These are phyloP conservation scores for Alternaria sp. DNA, from an alignment of 2,329 filamentous ascomycete species.

Conservation along the genomic window DNA sequence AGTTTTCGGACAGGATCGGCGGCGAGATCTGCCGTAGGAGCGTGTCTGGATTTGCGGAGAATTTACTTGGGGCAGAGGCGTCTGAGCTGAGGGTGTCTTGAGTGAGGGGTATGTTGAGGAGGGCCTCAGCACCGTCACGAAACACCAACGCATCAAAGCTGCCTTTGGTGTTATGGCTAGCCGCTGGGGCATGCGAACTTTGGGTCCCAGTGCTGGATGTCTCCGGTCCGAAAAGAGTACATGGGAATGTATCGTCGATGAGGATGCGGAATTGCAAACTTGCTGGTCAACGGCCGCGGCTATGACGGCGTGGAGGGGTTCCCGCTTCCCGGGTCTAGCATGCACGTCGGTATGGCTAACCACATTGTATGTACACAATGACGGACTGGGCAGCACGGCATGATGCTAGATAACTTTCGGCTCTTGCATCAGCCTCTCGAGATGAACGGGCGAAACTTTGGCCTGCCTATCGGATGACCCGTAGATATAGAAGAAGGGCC, in stretches of 20 bases:
- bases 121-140: slow-evolving; percentile 1
- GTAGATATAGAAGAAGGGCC: background rate
- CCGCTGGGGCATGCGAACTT: background rate
- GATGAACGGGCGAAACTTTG: slow-evolving; percentile 1
- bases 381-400: slow-evolving; percentile 47
- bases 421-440: slow-evolving; percentile 20
- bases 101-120: slow-evolving; percentile 22
- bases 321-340: slow-evolving; percentile 30
- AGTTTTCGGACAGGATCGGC: slow-evolving; percentile 30
- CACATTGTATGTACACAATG: slow-evolving; percentile 17
- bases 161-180: background rate
- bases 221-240: slow-evolving; percentile 3
- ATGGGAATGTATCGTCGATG: slow-evolving; percentile 8
- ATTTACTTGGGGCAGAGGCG: slow-evolving; percentile 13
- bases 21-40: slow-evolving; percentile 29
- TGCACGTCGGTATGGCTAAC: slow-evolving; percentile 26
- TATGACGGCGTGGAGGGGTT: slow-evolving; percentile 30
- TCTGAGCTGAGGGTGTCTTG: slow-evolving; percentile 24
- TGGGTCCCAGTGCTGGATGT: background rate
- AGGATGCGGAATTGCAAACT: slow-evolving; percentile 7
- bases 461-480: background rate
- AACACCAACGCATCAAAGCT: background rate
- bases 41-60: slow-evolving; percentile 36
- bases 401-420: slow-evolving; percentile 23
- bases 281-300: slow-evolving; percentile 28